A percentile compares a stretch with the other conserved stretches of the same genome.
Conservation (phyloP, 176 grass and related monocot species). For the Lolium multiflorum region DNA sequence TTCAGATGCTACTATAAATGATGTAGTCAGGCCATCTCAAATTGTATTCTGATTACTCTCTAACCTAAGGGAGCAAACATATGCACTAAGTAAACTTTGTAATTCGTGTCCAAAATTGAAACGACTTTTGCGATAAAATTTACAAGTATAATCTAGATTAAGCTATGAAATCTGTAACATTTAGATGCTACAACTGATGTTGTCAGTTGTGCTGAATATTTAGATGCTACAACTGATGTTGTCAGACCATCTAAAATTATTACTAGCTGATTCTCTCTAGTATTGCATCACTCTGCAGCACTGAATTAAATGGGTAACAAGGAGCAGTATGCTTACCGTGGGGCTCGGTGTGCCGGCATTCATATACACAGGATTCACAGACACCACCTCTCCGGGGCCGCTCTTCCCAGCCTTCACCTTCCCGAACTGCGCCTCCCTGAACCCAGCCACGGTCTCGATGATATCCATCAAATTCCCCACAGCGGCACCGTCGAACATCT, state of each 20-base stretch:
- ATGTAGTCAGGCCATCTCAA: neutral
- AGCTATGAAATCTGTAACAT: neutral
- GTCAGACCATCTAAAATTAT: neutral
- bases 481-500: constrained; percentile 73
- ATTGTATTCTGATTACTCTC: neutral
- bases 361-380: constrained; percentile 83
- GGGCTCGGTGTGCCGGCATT: constrained; percentile 78
- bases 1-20: neutral
- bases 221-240: neutral
- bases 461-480: constrained; percentile 87
- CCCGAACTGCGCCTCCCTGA: constrained; percentile 72
- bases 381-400: constrained; percentile 71
- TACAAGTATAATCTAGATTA: neutral
- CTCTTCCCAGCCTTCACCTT: constrained; percentile 65
- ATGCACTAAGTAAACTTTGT: neutral
- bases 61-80: neutral
- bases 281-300: neutral
- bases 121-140: neutral
- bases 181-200: neutral
- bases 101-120: neutral
- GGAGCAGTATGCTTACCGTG: constrained; percentile 56
- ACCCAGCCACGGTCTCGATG: constrained; percentile 60
- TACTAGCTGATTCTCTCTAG: neutral
- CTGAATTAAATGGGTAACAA: neutral
- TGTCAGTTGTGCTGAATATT: neutral